Base-by-base conservation (phyloP, 116 monocot genomes). In the Posidonia oceanica region DNA sequence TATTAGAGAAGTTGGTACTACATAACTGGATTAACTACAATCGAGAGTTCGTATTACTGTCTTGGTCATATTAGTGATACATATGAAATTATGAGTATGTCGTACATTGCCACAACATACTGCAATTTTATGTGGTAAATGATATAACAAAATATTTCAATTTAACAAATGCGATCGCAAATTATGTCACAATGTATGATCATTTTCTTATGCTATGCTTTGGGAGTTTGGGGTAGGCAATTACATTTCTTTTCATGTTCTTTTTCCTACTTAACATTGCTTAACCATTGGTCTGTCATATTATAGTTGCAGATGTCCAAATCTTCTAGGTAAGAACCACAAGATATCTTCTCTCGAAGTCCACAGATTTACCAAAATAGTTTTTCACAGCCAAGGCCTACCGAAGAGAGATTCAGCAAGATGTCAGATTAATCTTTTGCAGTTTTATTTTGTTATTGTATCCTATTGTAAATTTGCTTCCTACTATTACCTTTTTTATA, bases 341-440 rank as follows among this genome's bases (percentile, higher is more conserved):
- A 6, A n/a, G 59, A 38, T 44, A 11, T 66, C 8, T 3, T 48
- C n/a, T 39, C 22, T 39, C 66, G 72, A 29, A 58, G 64, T 42
- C 51, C 77, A 17, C 56, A 15, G 10, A 48, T 41, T 36, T 37
- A 54, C 63, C 44, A 0, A 63, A 71, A 60, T 51, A 36, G 63
- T 23, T 37, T 66, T 23, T 56, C 58, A 66, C 54, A 59, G 5
- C 36, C 21, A 37, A 51, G 20, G 56, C 57, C 7, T 36, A 66
- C 23, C 6, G 67, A 72, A 38, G 71, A 66, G 44, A 71, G 59
- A 60, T 60, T 77, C 66, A 72, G 58, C 51, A 72, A 72, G 41
- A 16, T 39, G 70, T 70, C 40, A 70, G 70, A n/a, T 20, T n/a
- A 14, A 11, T 29, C 10, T 68, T 64, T 36, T 3, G 4, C 8